Evolutionary conservation across 176 grass and related monocot species (phyloP), one percentile per base, ranked within the genome.

Genomic region (barley (Hordeum vulgare)): DNA sequence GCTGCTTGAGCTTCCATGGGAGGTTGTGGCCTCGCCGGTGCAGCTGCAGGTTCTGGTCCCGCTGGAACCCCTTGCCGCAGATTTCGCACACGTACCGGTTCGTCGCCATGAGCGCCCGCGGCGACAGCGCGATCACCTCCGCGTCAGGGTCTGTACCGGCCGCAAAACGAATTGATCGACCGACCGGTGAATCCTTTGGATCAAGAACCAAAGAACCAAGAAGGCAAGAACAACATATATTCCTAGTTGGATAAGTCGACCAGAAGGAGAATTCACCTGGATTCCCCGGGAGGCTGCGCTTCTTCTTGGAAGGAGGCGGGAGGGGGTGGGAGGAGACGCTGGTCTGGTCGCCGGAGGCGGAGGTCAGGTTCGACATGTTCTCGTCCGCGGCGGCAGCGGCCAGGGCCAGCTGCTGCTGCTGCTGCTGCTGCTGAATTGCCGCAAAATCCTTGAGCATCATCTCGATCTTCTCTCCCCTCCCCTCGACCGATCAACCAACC

Each of bases 41-140:
- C 56, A 99, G 91, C 93, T 99, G 97, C 75, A 99, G 86, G 81
- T 99, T 99, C 85, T 99, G 97, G 85, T 99, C 97, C 6, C 97
- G 81, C 86, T 99, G 93, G 83, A 99, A 99, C 8, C 97, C 97
- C 78, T 99, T 99, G 57, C 84, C 79, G 87, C 97, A 99, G 69
- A 99, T 93, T 85, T 99, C 97, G 74, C 97, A 99, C 72, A 96
- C 73, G 74, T 90, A 99, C 27, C 97, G 72, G 88, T 99, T 99
- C 78, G 96, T 99, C 65, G 96, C 96, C 96, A 99, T 99, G 25
- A 99, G 96, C 36, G 96, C 83, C 37, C 27, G 36, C 7, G 96
- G 96, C 10, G 96, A 99, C 77, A 99, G 84, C 7, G 93, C 91
- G 67, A 99, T 88, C 60, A 99, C 96, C 89, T 99, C 93, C 23